Evolutionary conservation across 805 yeast species (phyloP).

Genomic region (Phaffomyces opuntiae): DNA sequence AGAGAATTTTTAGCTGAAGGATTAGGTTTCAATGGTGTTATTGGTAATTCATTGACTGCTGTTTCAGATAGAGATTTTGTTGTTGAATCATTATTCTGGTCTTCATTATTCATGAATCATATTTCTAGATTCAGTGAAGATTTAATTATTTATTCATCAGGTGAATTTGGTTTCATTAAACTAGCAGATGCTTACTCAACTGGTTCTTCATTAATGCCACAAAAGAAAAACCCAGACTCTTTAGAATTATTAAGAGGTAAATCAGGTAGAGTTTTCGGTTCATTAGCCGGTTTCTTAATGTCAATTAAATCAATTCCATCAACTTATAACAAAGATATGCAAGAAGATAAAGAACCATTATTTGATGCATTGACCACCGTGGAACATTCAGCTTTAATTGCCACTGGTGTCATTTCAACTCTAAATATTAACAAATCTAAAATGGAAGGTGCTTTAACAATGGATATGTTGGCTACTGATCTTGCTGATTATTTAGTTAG

Average conservation of each 20-base stretch:
- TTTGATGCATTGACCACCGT: constrained; percentile 87
- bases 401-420: constrained; percentile 95
- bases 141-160: constrained; percentile 90
- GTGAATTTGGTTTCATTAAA: constrained; percentile 91
- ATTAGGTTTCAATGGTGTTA: constrained; percentile 75
- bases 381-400: constrained; percentile 87
- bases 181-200: constrained; percentile 98
- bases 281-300: constrained; percentile 93
- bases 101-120: constrained; percentile 90
- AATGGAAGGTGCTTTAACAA: constrained; percentile 86
- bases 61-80: constrained; percentile 97
- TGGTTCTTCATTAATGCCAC: constrained; percentile 98
- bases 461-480: constrained; percentile 99
- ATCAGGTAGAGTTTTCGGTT: constrained; percentile 95
- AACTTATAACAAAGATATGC: constrained; percentile 96
- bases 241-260: constrained; percentile 93
- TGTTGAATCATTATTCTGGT: constrained; percentile 94
- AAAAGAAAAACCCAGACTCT: constrained; percentile 97
- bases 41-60: constrained; percentile 95
- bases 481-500: constrained; percentile 96
- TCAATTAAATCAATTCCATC: constrained; percentile 95
- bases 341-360: constrained; percentile 98
- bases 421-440: constrained; percentile 60
- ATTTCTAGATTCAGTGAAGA: constrained; percentile 93
- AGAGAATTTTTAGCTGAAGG: constrained; percentile 80